These are phyloP conservation scores for Aspergillus bridgeri DNA, from an alignment of 495 filamentous ascomycete genomes.

Conservation along the genomic window DNA sequence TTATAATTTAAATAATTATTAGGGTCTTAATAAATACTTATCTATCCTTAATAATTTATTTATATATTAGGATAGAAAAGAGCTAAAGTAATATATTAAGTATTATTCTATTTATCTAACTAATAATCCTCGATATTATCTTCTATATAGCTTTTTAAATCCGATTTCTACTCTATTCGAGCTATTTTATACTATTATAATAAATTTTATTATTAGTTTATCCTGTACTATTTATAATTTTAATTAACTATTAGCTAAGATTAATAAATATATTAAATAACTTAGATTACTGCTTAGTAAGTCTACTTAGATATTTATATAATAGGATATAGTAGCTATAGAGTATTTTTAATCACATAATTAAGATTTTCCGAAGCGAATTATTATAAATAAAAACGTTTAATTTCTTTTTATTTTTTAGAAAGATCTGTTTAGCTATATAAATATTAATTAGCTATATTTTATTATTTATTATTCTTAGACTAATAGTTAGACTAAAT, in stretches of 20 bases:
- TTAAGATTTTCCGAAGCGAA: neutral
- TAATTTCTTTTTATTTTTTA: neutral
- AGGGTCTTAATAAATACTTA: neutral
- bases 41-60: conserved; percentile 2
- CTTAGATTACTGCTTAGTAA: neutral
- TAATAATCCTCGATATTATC: no score
- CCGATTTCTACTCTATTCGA: no score
- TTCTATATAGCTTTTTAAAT: no score
- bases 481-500: neutral
- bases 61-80: neutral
- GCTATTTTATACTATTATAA: no score
- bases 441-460: no score
- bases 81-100: no score
- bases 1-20: no score
- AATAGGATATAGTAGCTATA: neutral
- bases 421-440: neutral
- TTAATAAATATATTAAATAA: no score
- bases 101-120: no score
- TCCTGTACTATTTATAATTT: no score
- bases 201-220: no score
- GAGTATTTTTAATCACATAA: neutral
- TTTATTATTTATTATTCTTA: neutral
- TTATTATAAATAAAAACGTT: neutral
- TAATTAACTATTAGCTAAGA: no score
- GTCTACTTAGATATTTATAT: neutral